Evolutionary conservation across 331 rosid species (phyloP).

Genomic region (Ulmus americana): DNA sequence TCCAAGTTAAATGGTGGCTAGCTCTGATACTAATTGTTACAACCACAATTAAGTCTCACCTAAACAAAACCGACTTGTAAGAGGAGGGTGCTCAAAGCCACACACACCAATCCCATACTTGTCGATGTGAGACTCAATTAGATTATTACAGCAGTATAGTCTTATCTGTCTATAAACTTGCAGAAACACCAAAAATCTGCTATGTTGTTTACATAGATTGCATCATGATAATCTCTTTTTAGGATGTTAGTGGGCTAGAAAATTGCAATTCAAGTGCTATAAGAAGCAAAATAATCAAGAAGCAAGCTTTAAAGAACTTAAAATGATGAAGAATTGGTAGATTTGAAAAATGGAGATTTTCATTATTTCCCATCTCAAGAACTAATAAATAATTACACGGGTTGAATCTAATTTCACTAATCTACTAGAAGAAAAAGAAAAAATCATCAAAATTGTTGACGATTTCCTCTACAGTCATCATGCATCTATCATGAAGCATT

Average conservation of each 20-base stretch:
- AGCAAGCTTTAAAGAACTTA: background rate
- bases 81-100: too few relatives aligned
- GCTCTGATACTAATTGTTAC: too few relatives aligned
- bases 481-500: slow-evolving; percentile 24
- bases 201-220: too few relatives aligned
- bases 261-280: background rate
- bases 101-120: too few relatives aligned
- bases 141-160: too few relatives aligned
- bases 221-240: background rate
- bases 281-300: background rate
- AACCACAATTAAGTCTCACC: too few relatives aligned
- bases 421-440: background rate
- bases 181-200: too few relatives aligned
- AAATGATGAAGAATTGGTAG: background rate
- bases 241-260: background rate
- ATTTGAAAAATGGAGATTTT: background rate
- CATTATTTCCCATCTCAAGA: background rate
- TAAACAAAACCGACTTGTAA: too few relatives aligned
- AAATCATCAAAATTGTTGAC: background rate
- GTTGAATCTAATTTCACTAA: background rate
- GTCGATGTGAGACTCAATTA: too few relatives aligned
- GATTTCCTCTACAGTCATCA: background rate
- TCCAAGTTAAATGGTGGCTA: too few relatives aligned
- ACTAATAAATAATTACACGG: background rate
- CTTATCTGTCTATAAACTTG: too few relatives aligned